A percentile compares a stretch with the other conserved stretches of the same genome.
These are phyloP conservation scores for Penicillium vulpinum DNA, from an alignment of 2,329 filamentous ascomycete genomes.

Conservation along the genomic window DNA sequence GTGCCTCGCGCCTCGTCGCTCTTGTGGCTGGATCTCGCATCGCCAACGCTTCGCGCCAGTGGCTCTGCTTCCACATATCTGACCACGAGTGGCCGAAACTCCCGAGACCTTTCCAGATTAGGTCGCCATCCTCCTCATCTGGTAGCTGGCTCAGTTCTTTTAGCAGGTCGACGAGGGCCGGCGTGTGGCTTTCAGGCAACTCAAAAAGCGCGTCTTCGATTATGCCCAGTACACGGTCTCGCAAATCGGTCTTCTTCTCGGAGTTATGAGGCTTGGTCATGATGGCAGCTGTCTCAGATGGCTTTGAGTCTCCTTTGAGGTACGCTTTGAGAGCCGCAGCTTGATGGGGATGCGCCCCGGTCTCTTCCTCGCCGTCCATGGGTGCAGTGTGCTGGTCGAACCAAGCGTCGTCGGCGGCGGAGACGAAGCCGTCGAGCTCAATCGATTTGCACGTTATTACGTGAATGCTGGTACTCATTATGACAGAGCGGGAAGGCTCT, in stretches of 20 bases:
- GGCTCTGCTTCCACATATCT: conserved; percentile 3
- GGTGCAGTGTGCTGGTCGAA: conserved; percentile 3
- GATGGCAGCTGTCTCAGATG: neutral
- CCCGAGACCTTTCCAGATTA: neutral
- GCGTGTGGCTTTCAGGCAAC: neutral
- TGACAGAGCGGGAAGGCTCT: neutral
- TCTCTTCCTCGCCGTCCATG: conserved; percentile 5
- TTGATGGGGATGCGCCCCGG: conserved; percentile 1
- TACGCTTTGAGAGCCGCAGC: conserved; percentile 3
- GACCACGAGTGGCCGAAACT: neutral
- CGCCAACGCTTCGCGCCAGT: neutral
- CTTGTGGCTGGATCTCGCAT: neutral
- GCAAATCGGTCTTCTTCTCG: neutral
- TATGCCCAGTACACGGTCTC: neutral
- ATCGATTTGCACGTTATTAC: neutral
- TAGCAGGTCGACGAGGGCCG: neutral
- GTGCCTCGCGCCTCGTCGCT: neutral
- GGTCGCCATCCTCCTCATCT: neutral
- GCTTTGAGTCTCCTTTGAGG: neutral
- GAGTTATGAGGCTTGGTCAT: neutral
- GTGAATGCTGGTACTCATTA: neutral
- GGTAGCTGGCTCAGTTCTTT: neutral
- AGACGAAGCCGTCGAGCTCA: neutral
- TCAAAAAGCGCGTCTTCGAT: conserved; percentile 2
- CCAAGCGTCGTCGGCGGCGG: neutral